phyloP scores from a whole-genome alignment of 495 filamentous ascomycete species.

The Lasiosphaeria ovina region DNA sequence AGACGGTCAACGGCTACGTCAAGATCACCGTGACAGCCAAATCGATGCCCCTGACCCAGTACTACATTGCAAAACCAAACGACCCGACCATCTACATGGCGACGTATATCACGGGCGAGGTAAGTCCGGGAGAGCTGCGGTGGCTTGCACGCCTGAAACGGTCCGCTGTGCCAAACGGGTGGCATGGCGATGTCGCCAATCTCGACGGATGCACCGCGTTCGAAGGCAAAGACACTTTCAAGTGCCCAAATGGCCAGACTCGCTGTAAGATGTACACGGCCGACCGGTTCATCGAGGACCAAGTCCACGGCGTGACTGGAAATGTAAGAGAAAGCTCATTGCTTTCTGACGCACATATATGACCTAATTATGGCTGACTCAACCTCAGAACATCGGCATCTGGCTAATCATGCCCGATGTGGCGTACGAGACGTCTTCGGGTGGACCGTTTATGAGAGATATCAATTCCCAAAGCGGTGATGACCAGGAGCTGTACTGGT shows the following conservation, averaged over 20 bases:
- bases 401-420: slow-evolving; percentile 47
- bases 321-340: slow-evolving; percentile 15
- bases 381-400: slow-evolving; percentile 27
- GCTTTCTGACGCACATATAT: neutral
- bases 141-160: slow-evolving; percentile 56
- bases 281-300: slow-evolving; percentile 60
- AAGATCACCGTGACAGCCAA: slow-evolving; percentile 53
- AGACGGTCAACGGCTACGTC: slow-evolving; percentile 40
- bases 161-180: slow-evolving; percentile 52
- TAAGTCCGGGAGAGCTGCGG: slow-evolving; percentile 55
- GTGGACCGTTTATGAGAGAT: slow-evolving; percentile 58
- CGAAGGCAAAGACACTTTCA: slow-evolving; percentile 59
- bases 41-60: slow-evolving; percentile 53
- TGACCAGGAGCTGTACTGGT: slow-evolving; percentile 58
- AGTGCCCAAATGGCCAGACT: slow-evolving; percentile 52
- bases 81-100: slow-evolving; percentile 58
- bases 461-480: slow-evolving; percentile 59
- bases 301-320: slow-evolving; percentile 49
- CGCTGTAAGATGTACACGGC: slow-evolving; percentile 64
- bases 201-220: slow-evolving; percentile 47
- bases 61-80: slow-evolving; percentile 53
- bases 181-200: slow-evolving; percentile 39
- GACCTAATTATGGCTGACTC: neutral
- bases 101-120: slow-evolving; percentile 57
- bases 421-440: slow-evolving; percentile 43